A percentile compares a stretch with the other conserved stretches of the same genome.
Conservation (phyloP, 148 eudicot genomes). For the Pouteria glomerata region DNA sequence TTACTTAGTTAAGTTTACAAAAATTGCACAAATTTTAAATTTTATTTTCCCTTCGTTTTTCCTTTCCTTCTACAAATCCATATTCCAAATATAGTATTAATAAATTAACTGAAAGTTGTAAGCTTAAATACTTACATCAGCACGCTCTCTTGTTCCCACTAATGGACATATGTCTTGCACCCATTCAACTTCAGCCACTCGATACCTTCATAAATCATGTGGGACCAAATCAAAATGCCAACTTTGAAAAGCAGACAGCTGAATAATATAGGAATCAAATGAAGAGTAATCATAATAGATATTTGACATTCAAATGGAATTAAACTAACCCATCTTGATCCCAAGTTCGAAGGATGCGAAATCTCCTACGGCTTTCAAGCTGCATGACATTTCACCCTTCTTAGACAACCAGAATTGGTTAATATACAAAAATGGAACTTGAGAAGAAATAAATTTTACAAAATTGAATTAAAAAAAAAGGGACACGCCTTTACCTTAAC, state of each 20-base stretch:
- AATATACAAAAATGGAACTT: neutral
- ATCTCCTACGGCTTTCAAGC: constrained; percentile 97
- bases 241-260: constrained; percentile 1
- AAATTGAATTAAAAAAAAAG: neutral
- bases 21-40: no score
- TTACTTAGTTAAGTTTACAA: no score
- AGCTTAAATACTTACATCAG: constrained; percentile 49
- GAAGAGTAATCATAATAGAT: neutral
- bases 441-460: neutral
- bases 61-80: no score
- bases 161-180: constrained; percentile 51
- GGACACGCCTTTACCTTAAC: neutral
- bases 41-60: no score
- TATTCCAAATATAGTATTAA: no score
- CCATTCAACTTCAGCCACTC: constrained; percentile 28
- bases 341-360: constrained; percentile 73
- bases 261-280: neutral
- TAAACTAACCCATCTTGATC: constrained; percentile 94
- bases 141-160: constrained; percentile 60
- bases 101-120: neutral
- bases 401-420: constrained; percentile 1
- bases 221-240: neutral
- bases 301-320: constrained; percentile 5
- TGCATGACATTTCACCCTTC: constrained; percentile 25
- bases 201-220: constrained; percentile 18